phyloP scores from a whole-genome alignment of 768 basidiomycete genomes.

The Dentipellis fragilis region DNA sequence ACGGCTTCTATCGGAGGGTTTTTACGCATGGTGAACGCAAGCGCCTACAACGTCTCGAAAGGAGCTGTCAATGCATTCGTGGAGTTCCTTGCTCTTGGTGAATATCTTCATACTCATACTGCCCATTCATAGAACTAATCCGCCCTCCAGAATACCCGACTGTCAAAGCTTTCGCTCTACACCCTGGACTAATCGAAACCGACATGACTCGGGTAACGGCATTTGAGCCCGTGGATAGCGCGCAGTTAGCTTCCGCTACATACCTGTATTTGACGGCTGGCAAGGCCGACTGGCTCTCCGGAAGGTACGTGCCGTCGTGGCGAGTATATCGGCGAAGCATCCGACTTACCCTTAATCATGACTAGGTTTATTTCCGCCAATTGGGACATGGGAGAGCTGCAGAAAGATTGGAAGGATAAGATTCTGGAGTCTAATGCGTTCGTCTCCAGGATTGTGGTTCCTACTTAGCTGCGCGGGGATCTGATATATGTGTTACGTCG shows the following conservation, averaged over 20 bases:
- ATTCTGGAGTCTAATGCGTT: background rate
- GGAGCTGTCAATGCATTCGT: constrained; percentile 1
- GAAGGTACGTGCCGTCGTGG: background rate
- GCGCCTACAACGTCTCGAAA: constrained; percentile 7
- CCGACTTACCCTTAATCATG: background rate
- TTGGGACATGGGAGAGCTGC: background rate
- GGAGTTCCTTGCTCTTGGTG: constrained; percentile 5
- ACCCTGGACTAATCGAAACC: background rate
- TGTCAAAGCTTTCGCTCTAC: background rate
- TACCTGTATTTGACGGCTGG: background rate
- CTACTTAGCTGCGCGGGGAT: background rate
- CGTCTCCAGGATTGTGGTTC: background rate
- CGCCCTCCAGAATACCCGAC: background rate
- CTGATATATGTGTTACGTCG: no score
- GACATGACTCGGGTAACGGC: background rate
- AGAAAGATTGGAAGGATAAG: background rate
- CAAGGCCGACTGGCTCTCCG: background rate
- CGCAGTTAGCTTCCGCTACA: background rate
- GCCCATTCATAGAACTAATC: background rate
- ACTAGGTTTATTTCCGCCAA: background rate
- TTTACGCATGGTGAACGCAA: background rate
- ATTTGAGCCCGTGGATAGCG: background rate
- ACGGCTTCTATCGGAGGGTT: background rate
- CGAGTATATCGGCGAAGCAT: background rate
- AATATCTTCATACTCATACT: constrained; percentile 14